Conservation (phyloP, 495 filamentous ascomycete genomes). For the Tuber brumale region DNA sequence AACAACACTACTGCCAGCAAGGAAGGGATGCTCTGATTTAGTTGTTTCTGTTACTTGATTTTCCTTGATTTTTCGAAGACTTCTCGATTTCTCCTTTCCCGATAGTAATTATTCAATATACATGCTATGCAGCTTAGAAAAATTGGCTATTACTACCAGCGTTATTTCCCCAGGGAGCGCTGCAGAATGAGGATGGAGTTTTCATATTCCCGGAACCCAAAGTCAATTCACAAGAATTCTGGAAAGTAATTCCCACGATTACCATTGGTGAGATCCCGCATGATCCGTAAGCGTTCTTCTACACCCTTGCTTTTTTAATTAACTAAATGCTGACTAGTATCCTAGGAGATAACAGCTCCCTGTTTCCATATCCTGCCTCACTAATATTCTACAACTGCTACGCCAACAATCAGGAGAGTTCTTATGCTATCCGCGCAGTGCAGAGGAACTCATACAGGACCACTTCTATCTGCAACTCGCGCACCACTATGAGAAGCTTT, state of each 20-base stretch:
- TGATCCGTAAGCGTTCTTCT: constrained; percentile 60
- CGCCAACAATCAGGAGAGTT: constrained; percentile 61
- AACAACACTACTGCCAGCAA: too few relatives aligned
- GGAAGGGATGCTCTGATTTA: too few relatives aligned
- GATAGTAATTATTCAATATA: too few relatives aligned
- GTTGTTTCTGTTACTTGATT: too few relatives aligned
- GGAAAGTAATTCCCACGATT: constrained; percentile 69
- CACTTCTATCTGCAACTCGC: too few relatives aligned
- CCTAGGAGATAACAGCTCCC: constrained; percentile 68
- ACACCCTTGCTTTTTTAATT: not conserved
- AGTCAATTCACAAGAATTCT: constrained; percentile 62
- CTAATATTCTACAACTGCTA: constrained; percentile 88
- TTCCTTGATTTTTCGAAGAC: too few relatives aligned
- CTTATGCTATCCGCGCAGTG: constrained; percentile 61
- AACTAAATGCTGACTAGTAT: constrained; percentile 5
- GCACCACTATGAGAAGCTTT: constrained; percentile 53
- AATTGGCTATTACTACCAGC: constrained; percentile 9
- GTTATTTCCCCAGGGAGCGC: constrained; percentile 53
- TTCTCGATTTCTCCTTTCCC: too few relatives aligned
- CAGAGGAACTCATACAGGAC: constrained; percentile 58
- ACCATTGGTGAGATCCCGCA: constrained; percentile 80
- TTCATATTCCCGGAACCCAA: constrained; percentile 79
- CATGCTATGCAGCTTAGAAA: too few relatives aligned
- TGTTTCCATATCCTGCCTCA: constrained; percentile 69
- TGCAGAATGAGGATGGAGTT: constrained; percentile 72